Base-by-base conservation (phyloP, 768 basidiomycete genomes). In the Russula emetica region DNA sequence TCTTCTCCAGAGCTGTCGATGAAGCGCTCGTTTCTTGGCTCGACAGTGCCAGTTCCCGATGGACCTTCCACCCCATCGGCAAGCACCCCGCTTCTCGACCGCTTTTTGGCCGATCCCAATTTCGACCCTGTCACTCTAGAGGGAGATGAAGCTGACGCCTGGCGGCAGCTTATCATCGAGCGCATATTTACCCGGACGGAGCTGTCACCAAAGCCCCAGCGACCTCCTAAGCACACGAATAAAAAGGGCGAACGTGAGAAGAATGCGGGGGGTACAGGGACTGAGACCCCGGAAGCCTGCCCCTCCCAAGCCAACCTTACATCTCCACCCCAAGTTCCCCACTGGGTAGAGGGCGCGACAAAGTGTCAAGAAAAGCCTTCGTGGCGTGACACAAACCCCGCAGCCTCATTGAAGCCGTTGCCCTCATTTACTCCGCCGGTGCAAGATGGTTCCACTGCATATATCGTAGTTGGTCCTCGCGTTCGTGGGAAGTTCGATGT, bases 401-500 rank as follows among this genome's bases (percentile, higher is more conserved):
- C 63, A 10, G 60, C 63, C 9, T 61, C 53, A 16, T 45, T 32
- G 22, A 55, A 55, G 36, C 67, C 32, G 45, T 40, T 64, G 62
- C 66, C 61, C 18, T 24, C 22, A 28, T 62, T 59, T 20, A 40
- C 49, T 5, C 34, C 60, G 6, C 20, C 60, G 47, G 64, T 14
- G 51, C 71, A 53, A 28, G 45, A 55, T 44, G 57, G 66, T 20
- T 67, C 70, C 26, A 57, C 76, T 3, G 71, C 72, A 40, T 82
- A 81, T 61, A 69, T 82, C 22, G 67, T 75, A 24, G 71, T 79
- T 2, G 83, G 80, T 0, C 80, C 82, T 0, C 67, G 68, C 14
- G 71, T 77, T 8, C 73, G 81, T 24, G 85, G 85, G 0, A 92
- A 90, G 73, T 96, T 98, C 70, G 81, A 94, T 64, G 85, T 74